Evolutionary conservation across 352 stramenopile species (phyloP).

Genomic region (Globisporangium uncinulatum): DNA sequence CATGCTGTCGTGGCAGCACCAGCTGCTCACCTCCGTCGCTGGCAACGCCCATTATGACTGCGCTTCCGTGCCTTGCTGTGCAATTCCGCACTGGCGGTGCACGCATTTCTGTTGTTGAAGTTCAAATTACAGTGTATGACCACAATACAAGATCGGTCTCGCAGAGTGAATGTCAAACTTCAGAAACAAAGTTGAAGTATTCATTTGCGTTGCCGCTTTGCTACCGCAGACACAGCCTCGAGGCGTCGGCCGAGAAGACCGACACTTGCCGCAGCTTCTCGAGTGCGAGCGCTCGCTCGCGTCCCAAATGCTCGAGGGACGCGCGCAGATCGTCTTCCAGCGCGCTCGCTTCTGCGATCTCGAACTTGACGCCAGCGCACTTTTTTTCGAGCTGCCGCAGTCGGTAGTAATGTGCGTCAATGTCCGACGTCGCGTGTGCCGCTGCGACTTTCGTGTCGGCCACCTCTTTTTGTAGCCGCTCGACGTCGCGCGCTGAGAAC

Average conservation of each 20-base stretch:
- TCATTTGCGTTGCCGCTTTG: background rate
- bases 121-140: background rate
- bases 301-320: slow-evolving; percentile 42
- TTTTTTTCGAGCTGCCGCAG: slow-evolving; percentile 56
- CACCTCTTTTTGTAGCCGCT: slow-evolving; percentile 56
- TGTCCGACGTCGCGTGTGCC: slow-evolving; percentile 47
- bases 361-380: slow-evolving; percentile 51
- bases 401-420: slow-evolving; percentile 55
- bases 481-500: slow-evolving; percentile 48
- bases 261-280: slow-evolving; percentile 61
- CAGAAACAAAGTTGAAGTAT: slow-evolving; percentile 12
- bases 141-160: background rate
- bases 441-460: slow-evolving; percentile 59
- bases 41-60: too few relatives aligned
- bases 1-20: too few relatives aligned
- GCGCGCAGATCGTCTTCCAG: slow-evolving; percentile 61
- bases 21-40: too few relatives aligned
- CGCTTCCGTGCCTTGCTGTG: too few relatives aligned
- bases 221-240: background rate
- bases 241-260: slow-evolving; percentile 30
- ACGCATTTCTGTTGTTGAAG: too few relatives aligned
- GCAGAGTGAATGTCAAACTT: background rate
- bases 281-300: slow-evolving; percentile 35
- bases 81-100: too few relatives aligned
- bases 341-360: slow-evolving; percentile 51